Conservation (phyloP, 2,329 filamentous ascomycete genomes). For the Apiospora marii region DNA sequence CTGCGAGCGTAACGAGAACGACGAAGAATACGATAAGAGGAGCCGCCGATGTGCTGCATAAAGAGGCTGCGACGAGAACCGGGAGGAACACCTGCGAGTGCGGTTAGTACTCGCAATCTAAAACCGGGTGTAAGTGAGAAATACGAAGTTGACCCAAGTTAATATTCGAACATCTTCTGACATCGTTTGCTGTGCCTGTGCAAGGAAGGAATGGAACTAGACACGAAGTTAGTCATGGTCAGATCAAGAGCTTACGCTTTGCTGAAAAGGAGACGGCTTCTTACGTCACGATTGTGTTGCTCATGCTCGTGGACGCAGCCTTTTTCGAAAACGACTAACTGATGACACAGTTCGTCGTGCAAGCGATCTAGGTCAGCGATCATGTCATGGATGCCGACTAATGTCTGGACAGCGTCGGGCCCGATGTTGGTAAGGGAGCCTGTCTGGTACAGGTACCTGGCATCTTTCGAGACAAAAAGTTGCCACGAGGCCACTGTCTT, state of each 20-base stretch:
- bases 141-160: background rate
- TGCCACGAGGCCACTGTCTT: background rate
- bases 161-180: background rate
- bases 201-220: background rate
- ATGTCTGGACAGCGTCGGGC: background rate
- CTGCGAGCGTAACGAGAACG: background rate
- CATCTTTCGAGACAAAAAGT: background rate
- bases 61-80: background rate
- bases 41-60: background rate
- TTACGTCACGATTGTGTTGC: background rate
- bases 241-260: background rate
- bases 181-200: background rate
- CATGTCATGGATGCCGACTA: background rate
- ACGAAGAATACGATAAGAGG: background rate
- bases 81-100: background rate
- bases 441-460: background rate
- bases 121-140: background rate
- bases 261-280: background rate
- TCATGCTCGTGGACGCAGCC: background rate
- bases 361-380: background rate
- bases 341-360: background rate
- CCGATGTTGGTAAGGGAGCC: background rate
- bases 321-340: background rate
- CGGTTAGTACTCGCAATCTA: background rate
- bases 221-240: background rate